These are phyloP conservation scores for Arabidopsis lyrata DNA, from an alignment of 441 rosid species.

Conservation along the genomic window DNA sequence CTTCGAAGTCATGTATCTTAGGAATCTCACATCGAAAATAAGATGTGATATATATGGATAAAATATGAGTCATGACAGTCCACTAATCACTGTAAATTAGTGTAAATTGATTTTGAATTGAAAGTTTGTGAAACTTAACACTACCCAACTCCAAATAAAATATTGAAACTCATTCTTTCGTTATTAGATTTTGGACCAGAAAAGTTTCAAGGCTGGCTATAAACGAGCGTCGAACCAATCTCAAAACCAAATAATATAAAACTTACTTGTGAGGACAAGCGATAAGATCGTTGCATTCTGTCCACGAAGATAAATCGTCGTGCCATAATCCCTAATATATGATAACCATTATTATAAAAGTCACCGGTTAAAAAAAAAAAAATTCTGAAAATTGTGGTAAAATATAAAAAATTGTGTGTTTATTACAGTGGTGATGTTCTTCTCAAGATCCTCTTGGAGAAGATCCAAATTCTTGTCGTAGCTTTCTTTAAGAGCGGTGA, in stretches of 20 bases:
- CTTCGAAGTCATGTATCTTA: not conserved
- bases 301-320: slow-evolving; percentile 77
- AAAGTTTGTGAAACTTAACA: not conserved
- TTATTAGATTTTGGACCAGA: not conserved
- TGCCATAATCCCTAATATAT: slow-evolving; percentile 74
- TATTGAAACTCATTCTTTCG: not conserved
- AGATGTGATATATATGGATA: not conserved
- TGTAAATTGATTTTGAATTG: not conserved
- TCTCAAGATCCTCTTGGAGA: slow-evolving; percentile 69
- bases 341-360: not conserved
- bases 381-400: not conserved
- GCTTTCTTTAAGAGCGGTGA: slow-evolving; percentile 72
- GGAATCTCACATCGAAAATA: not conserved
- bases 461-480: slow-evolving; percentile 75
- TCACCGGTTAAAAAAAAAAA: not conserved
- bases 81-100: not conserved
- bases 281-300: slow-evolving; percentile 68
- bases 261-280: slow-evolving; percentile 74
- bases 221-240: not conserved
- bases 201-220: not conserved
- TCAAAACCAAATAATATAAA: not conserved
- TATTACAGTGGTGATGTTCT: slow-evolving; percentile 78
- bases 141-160: not conserved
- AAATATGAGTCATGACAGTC: not conserved
- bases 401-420: not conserved